Percentiles rank a stretch among this genome's conserved stretches.
Evolutionary conservation across 2,329 filamentous ascomycete genomes (phyloP).

Genomic region (Hypoxylon sp.): DNA sequence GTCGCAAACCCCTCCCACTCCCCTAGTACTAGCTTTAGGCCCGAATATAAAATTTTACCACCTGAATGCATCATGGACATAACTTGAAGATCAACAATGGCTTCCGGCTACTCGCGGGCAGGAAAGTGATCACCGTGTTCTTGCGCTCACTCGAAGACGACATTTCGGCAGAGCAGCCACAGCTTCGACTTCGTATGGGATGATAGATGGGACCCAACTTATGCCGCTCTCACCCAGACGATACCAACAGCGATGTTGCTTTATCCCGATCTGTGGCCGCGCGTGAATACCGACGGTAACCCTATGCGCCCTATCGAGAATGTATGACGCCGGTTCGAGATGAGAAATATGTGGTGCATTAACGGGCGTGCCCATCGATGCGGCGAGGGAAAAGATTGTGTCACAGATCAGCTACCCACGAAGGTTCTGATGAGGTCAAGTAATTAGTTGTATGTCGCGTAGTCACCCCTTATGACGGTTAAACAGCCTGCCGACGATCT

Average conservation of each 20-base stretch:
- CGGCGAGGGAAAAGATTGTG: neutral
- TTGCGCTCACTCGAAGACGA: constrained; percentile 41
- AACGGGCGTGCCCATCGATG: neutral
- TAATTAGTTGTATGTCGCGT: neutral
- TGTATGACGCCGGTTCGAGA: neutral
- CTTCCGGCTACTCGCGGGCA: constrained; percentile 32
- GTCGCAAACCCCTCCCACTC: neutral
- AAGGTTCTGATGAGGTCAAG: neutral
- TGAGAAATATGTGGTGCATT: neutral
- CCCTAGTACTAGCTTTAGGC: neutral
- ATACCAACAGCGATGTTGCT: neutral
- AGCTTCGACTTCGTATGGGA: neutral
- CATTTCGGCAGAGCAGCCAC: constrained; percentile 21
- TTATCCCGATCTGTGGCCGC: neutral
- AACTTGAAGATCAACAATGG: constrained; percentile 28
- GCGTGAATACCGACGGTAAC: neutral
- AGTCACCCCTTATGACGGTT: neutral
- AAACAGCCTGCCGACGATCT: constrained; percentile 1
- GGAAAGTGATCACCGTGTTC: constrained; percentile 38
- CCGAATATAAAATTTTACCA: neutral
- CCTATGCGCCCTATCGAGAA: neutral
- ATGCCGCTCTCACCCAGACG: neutral
- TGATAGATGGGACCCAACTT: neutral
- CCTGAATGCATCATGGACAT: constrained; percentile 27
- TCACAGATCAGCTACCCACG: constrained; percentile 1